phyloP scores from a whole-genome alignment of 371 early-diverging fungal species.

The Massospora cicadina region DNA sequence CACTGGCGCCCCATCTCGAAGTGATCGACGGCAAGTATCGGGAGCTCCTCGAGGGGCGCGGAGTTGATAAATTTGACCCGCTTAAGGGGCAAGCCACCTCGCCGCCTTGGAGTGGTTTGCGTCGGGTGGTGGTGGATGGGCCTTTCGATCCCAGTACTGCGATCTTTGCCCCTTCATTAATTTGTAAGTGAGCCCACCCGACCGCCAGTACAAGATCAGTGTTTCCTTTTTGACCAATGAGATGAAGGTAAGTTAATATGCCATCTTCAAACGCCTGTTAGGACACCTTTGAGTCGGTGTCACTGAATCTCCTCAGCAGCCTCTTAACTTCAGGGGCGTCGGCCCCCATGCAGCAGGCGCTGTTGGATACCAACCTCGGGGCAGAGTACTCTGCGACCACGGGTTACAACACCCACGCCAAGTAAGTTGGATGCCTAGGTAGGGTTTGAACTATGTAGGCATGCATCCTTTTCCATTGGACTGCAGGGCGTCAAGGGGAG shows the following conservation, averaged over 20 bases:
- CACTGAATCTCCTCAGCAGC: constrained; percentile 54
- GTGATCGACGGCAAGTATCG: constrained; percentile 37
- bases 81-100: constrained; percentile 29
- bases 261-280: constrained; percentile 13
- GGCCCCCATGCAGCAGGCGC: constrained; percentile 85
- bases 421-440: constrained; percentile 16
- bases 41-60: neutral
- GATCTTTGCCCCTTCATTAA: neutral
- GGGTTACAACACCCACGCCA: constrained; percentile 60
- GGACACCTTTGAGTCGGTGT: constrained; percentile 69
- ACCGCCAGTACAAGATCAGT: constrained; percentile 60
- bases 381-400: constrained; percentile 79
- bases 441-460: constrained; percentile 14
- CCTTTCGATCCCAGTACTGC: constrained; percentile 58
- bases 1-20: constrained; percentile 49
- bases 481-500: constrained; percentile 39
- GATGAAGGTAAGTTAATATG: constrained; percentile 26
- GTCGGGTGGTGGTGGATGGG: constrained; percentile 29
- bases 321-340: constrained; percentile 74
- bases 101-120: constrained; percentile 22
- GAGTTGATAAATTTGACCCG: constrained; percentile 9
- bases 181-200: constrained; percentile 46
- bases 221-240: constrained; percentile 65
- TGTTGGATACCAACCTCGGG: constrained; percentile 84
- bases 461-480: constrained; percentile 40